Base-by-base conservation (phyloP, 2,329 filamentous ascomycete species). In the Juglanconis juglandina region DNA sequence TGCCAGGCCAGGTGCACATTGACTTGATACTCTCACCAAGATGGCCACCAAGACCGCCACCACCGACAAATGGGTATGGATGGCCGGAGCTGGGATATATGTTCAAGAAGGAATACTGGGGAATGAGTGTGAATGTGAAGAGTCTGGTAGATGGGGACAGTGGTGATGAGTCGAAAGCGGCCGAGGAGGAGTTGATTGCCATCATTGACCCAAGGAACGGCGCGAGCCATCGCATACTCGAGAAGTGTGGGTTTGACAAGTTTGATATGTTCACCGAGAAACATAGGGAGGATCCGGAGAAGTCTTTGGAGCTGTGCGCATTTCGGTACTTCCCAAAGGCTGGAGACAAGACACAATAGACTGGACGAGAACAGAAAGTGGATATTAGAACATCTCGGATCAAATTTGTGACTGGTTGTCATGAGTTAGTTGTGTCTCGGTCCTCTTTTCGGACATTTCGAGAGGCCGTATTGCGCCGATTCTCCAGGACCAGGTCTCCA, bases 71-170 rank as follows among this genome's bases (percentile, higher is more conserved):
- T 57, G 50, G 53, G 11, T 56, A 54, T 30, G 58, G 61, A 30
- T 86, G 82, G 83, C 83, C 84, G 1, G 82, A 81, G 66, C 58
- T 86, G 33, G 85, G 85, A 30, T 88, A 87, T 69, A 78, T 85
- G 73, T 70, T 87, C 55, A 72, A 76, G 52, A 76, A 73, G 59
- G 78, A 81, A 65, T 67, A 71, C 57, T 87, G 85, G 85, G 81
- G 82, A 6, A 76, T 75, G 44, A 68, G 71, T 61, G 79, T 82
- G 24, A 76, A 78, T 39, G 68, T 58, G 64, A 66, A 66, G 60
- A 77, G 75, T 8, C 69, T 79, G 37, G 62, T 65, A 34, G 65
- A 37, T 55, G 51, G 52, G 39, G 14, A 65, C 58, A n/a, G 32
- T 63, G 11, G 46, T 4, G 57, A 34, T 13, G 68, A 63, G 11